Evolutionary conservation across 352 stramenopile species (phyloP).

Genomic region (Phytopythium helicoides): DNA sequence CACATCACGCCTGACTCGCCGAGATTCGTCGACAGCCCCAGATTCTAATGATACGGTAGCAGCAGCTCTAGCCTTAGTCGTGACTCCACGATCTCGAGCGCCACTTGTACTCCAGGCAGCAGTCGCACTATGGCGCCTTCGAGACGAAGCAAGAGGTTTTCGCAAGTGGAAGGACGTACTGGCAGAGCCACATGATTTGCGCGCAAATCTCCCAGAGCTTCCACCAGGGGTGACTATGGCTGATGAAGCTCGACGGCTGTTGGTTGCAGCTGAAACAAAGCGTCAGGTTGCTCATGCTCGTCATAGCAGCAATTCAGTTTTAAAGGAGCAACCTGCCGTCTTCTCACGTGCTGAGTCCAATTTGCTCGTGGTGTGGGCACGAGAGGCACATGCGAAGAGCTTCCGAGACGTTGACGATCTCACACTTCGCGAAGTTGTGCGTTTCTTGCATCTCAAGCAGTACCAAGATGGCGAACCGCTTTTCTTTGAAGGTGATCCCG

Average conservation of each 20-base stretch:
- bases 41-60: too few species aligned
- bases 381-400: slow-evolving; percentile 39
- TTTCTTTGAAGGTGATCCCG: slow-evolving; percentile 57
- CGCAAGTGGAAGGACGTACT: slow-evolving; percentile 23
- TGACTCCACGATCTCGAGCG: too few species aligned
- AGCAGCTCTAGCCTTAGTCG: too few species aligned
- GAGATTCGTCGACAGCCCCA: too few species aligned
- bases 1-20: too few species aligned
- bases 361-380: slow-evolving; percentile 39
- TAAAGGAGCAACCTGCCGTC: slow-evolving; percentile 11
- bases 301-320: slow-evolving; percentile 2
- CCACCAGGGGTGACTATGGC: slow-evolving; percentile 11
- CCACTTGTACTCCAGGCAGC: slow-evolving; percentile 17
- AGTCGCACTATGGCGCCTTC: slow-evolving; percentile 17
- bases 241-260: slow-evolving; percentile 21
- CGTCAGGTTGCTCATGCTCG: slow-evolving; percentile 12
- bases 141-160: slow-evolving; percentile 15
- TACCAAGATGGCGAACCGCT: slow-evolving; percentile 45
- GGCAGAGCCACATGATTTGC: slow-evolving; percentile 12
- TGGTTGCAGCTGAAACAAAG: slow-evolving; percentile 24
- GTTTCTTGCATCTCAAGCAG: slow-evolving; percentile 34
- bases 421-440: slow-evolving; percentile 37
- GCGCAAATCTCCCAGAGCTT: slow-evolving; percentile 5
- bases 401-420: slow-evolving; percentile 38
- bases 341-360: slow-evolving; percentile 32